Evolutionary conservation across 345 rosid genomes (phyloP).

Genomic region (Gossypium longicalyx): DNA sequence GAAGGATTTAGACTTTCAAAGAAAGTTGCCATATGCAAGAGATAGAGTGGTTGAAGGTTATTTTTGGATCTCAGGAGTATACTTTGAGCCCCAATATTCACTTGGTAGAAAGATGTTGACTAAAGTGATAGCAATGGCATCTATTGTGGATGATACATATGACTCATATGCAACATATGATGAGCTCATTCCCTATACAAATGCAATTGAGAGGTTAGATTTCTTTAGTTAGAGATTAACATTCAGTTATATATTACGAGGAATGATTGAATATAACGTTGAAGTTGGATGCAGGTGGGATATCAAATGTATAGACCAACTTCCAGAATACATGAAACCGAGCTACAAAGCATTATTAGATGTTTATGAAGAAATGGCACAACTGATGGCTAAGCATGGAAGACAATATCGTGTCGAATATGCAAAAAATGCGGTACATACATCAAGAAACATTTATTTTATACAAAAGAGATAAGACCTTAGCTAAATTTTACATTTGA

Average conservation of each 20-base stretch:
- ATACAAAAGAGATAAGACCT: background rate
- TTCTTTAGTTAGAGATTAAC: background rate
- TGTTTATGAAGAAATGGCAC: conserved; percentile 27
- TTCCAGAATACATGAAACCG: conserved; percentile 33
- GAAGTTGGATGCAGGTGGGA: conserved; percentile 25
- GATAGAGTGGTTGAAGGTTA: conserved; percentile 14
- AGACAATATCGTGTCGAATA: conserved; percentile 18
- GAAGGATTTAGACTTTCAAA: conserved; percentile 24
- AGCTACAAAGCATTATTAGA: conserved; percentile 27
- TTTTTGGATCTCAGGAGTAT: conserved; percentile 8
- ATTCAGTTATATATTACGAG: background rate
- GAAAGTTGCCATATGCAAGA: conserved; percentile 18
- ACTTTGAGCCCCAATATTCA: conserved; percentile 19
- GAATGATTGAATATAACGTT: background rate
- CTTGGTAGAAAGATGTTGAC: conserved; percentile 10
- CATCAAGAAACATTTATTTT: background rate
- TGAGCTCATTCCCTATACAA: conserved; percentile 25
- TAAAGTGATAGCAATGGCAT: conserved; percentile 18
- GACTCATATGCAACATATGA: conserved; percentile 32
- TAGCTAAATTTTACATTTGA: background rate
- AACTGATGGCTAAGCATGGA: conserved; percentile 17
- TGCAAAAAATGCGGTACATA: conserved; percentile 30
- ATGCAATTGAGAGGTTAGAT: conserved; percentile 26
- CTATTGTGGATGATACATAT: conserved; percentile 21
- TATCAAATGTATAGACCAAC: conserved; percentile 2